Conservation (phyloP, 371 early-diverging fungal genomes). For the Mortierella sp. region DNA sequence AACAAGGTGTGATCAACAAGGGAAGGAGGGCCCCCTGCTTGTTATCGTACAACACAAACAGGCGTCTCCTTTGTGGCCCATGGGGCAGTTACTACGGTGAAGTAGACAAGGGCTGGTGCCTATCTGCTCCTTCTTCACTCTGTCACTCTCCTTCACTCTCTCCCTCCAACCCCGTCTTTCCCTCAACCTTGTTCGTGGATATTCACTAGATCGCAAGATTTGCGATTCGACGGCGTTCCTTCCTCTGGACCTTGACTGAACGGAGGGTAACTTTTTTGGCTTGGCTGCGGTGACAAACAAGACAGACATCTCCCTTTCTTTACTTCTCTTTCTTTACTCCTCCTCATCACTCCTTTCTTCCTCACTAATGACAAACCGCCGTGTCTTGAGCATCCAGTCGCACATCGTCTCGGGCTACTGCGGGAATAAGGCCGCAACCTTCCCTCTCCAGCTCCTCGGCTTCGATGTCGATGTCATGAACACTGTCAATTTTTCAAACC, state of each 20-base stretch:
- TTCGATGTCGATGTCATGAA: constrained; percentile 94
- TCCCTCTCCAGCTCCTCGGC: constrained; percentile 91
- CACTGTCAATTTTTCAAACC: constrained; percentile 95
- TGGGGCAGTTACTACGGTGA: no score
- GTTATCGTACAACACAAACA: no score
- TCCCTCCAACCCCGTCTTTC: neutral
- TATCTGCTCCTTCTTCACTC: no score
- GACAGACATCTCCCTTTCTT: neutral
- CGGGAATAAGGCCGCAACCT: constrained; percentile 91
- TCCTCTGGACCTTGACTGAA: neutral
- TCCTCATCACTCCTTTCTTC: neutral
- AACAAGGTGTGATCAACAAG: neutral
- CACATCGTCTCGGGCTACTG: constrained; percentile 92
- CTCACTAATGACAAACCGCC: constrained; percentile 35
- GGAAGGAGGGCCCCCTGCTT: neutral
- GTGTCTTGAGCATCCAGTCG: constrained; percentile 91
- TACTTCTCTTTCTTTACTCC: neutral
- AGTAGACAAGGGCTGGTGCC: no score
- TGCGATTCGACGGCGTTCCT: constrained; percentile 7
- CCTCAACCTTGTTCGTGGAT: neutral
- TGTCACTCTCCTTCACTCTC: neutral
- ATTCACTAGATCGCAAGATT: neutral
- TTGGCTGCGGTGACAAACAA: neutral
- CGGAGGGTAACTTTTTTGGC: neutral
- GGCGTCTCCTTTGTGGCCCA: no score